Base-by-base conservation (phyloP, 2,329 filamentous ascomycete genomes). In the Emergomyces africanus region DNA sequence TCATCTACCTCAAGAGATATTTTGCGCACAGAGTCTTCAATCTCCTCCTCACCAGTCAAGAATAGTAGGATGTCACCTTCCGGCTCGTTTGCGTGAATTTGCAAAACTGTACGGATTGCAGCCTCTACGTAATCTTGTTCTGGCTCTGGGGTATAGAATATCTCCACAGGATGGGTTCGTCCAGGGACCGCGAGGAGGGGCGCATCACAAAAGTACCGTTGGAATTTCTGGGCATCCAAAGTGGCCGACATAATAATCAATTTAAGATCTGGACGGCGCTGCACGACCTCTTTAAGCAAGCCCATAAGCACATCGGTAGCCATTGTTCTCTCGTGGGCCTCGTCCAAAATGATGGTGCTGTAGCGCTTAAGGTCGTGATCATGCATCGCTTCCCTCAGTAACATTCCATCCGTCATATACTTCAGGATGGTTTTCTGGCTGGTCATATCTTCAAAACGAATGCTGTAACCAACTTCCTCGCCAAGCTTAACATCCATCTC, bases 341-440 rank as follows among this genome's bases (percentile, higher is more conserved):
- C 94, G 73, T 99, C 94, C 62, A 99, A 86, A 74, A 99, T 97
- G 71, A 99, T 97, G 68, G 89, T 95, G 79, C 90, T 94, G 77
- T 99, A 99, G 58, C 91, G 88, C 56, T 83, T 86, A 76, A 99
- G 83, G 66, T 95, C 83, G 69, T 91, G 89, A 73, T 99, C 94
- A 74, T 96, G 86, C 86, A 99, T 95, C 60, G 94, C 91, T 76
- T 99, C 94, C 69, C 94, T 81, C 69, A 97, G 81, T 68, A 99
- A 84, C 87, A 99, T 97, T 83, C 95, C 95, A 70, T 99, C 94
- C 50, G 95, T 99, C 94, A 99, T 99, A 79, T 99, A 99, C 79
- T 99, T 99, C 71, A 99, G 83, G 62, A 95, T 83, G 1, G 94
- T 99, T 74, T 89, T 90, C 60, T 85, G 83, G 56, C 88, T 83